phyloP scores from a whole-genome alignment of 2,329 filamentous ascomycete genomes.

The Dothiorella sarmentorum region DNA sequence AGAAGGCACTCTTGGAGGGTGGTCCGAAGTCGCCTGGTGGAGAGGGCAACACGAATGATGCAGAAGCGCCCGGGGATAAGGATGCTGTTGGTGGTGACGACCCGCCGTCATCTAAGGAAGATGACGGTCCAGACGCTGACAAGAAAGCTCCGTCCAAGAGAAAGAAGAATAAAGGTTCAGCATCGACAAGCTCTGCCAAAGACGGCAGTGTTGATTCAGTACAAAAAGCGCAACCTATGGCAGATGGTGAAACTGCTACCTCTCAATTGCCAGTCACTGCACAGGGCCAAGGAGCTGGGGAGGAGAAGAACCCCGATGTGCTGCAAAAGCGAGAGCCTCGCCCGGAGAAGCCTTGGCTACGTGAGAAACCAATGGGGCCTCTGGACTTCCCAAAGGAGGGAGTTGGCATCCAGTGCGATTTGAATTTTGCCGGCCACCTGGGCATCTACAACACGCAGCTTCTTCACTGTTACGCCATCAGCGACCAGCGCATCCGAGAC shows the following conservation, averaged over 20 bases:
- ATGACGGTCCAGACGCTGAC: not conserved
- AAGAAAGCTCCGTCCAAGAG: not conserved
- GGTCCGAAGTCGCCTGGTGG: not conserved
- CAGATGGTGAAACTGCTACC: not conserved
- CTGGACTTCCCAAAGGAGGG: slow-evolving; percentile 76
- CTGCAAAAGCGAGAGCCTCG: slow-evolving; percentile 19
- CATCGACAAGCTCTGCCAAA: not conserved
- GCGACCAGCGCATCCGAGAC: slow-evolving; percentile 71
- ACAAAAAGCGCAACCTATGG: not conserved
- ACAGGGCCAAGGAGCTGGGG: not conserved
- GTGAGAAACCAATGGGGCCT: slow-evolving; percentile 46
- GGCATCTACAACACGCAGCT: slow-evolving; percentile 80
- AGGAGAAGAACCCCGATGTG: not conserved
- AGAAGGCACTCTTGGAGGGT: slow-evolving; percentile 29
- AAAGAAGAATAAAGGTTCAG: not conserved
- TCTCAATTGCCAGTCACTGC: not conserved
- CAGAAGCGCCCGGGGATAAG: not conserved
- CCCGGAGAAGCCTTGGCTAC: slow-evolving; percentile 38
- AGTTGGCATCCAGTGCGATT: slow-evolving; percentile 82
- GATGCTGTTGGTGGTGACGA: not conserved
- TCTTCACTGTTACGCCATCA: slow-evolving; percentile 76
- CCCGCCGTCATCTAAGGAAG: not conserved
- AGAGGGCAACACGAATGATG: not conserved
- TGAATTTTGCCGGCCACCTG: slow-evolving; percentile 85
- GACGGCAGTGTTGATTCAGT: not conserved